Base-by-base conservation (phyloP, 345 rosid species). In the Salix suchowensis region DNA sequence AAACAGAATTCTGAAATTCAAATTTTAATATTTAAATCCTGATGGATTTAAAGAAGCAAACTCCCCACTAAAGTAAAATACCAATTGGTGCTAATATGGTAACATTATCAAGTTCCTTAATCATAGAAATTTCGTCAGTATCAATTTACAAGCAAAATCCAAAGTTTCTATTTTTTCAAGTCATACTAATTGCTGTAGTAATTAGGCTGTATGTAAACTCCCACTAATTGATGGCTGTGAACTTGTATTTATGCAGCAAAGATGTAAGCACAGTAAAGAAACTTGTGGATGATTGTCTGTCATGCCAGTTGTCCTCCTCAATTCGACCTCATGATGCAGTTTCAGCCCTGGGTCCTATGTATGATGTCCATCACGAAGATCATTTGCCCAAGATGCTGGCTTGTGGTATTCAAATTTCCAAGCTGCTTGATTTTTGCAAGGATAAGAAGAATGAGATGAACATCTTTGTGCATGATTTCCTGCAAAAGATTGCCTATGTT, bases 331-430 rank as follows among this genome's bases (percentile, higher is more conserved):
- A 96, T 70, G 98, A 94, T 87, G 98, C 97, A 52, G 99, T 96
- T 83, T 92, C 98, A 54, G 99, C 98, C n/a, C 87, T 96, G 78
- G 98, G 99, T 82, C 98, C 93, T 72, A 92, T 96, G 98, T 94
- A 94, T 81, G 98, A 96, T 78, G 96, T 90, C 80, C 99, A 96
- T 77, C 97, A 92, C 78, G 92, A 94, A 88, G 89, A 78, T 83
- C 97, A 92, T 76, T 91, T 96, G 50, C 97, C 99, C 30, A 91
- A 46, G 79, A 94, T 96, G 94, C 84, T 86, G 80, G 82, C 88
- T 77, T 90, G 97, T 81, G 89, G 86, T 42, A 82, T 44, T 78
- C 85, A 84, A 21, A 85, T 94, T 54, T 84, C 85, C 74, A 84
- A 90, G 79, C 88, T 96, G 69, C 96, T 96, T 11, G 91, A 87